phyloP scores from a whole-genome alignment of 1,284 basidiomycete genomes.

The Pholiota adiposa region DNA sequence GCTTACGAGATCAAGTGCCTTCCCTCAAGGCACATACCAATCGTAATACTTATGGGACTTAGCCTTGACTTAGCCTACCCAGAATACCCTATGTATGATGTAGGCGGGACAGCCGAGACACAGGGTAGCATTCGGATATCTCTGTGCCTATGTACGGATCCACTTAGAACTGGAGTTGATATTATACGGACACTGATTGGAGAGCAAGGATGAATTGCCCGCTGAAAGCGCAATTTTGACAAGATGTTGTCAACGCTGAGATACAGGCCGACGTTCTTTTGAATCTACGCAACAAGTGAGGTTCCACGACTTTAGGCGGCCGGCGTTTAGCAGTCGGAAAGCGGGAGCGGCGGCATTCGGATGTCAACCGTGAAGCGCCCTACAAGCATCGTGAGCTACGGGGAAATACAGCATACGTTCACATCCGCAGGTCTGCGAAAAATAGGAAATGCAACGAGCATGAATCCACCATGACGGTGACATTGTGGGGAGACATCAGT shows the following conservation, averaged over 20 bases:
- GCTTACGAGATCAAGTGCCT: background rate
- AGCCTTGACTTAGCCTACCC: background rate
- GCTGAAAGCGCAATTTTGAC: background rate
- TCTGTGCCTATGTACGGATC: background rate
- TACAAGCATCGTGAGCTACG: background rate
- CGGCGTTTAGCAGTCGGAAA: conserved; percentile 4
- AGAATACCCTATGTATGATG: background rate
- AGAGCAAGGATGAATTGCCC: background rate
- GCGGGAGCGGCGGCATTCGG: conserved; percentile 8
- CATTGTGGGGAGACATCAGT: conserved; percentile 9
- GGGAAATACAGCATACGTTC: background rate
- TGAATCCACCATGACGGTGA: background rate
- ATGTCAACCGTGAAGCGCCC: background rate
- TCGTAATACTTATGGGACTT: no score
- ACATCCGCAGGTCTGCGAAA: background rate
- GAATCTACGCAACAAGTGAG: background rate
- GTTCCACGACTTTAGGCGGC: background rate
- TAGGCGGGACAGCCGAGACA: background rate
- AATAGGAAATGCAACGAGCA: no score
- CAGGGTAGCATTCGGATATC: background rate
- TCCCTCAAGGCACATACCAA: background rate
- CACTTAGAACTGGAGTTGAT: background rate
- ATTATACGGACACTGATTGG: background rate
- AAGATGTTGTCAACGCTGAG: background rate
- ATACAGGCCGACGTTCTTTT: background rate